A percentile compares a stretch with the other conserved stretches of the same genome.
phyloP scores from a whole-genome alignment of 202 grass and related monocot species.

The Hordeum pubiflorum region DNA sequence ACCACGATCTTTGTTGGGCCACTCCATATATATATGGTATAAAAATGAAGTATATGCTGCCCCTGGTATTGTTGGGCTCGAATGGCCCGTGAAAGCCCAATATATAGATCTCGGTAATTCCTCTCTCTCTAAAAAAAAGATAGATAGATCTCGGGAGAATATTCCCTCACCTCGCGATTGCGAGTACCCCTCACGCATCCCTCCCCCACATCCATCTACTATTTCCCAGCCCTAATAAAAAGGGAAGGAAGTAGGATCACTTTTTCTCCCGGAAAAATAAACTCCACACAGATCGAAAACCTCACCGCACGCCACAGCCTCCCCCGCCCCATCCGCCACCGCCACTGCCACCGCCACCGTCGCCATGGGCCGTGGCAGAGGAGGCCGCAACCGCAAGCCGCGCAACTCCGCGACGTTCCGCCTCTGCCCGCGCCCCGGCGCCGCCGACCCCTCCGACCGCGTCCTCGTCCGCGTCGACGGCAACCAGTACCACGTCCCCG shows the following conservation, averaged over 20 bases:
- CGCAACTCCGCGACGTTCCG: slow-evolving; percentile 78
- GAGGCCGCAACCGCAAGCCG: slow-evolving; percentile 40
- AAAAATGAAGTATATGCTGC: no score
- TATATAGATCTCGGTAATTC: no score
- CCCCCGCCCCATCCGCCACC: background rate
- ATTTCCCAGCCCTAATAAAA: background rate
- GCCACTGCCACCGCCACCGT: background rate
- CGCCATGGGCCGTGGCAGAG: slow-evolving; percentile 56
- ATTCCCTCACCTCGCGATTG: background rate
- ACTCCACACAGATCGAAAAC: slow-evolving; percentile 3
- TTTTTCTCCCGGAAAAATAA: background rate
- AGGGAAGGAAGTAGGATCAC: background rate
- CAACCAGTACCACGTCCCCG: slow-evolving; percentile 48
- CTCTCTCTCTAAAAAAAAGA: no score
- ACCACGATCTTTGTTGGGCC: no score
- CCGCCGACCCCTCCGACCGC: slow-evolving; percentile 42
- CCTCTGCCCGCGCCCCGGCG: slow-evolving; percentile 68
- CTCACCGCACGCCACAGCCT: background rate
- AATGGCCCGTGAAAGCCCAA: background rate
- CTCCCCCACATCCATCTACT: background rate
- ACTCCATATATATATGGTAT: no score
- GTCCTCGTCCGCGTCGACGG: slow-evolving; percentile 84
- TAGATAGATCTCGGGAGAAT: background rate
- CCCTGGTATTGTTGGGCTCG: background rate
- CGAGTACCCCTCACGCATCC: background rate